Conservation (phyloP, 2,329 filamentous ascomycete species). For the Fusarium circinatum region DNA sequence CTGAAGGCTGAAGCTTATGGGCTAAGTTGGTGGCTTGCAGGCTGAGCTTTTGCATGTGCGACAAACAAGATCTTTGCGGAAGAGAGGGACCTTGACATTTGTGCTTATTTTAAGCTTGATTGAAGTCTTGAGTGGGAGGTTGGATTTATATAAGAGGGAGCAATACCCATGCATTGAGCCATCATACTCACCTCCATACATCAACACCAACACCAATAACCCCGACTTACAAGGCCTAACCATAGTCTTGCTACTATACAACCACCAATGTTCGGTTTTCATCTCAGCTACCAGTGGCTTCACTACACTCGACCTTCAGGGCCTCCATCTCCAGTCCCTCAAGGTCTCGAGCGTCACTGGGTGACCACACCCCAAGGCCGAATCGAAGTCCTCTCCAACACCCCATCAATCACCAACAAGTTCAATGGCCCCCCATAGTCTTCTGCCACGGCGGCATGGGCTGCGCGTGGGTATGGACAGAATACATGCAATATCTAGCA, state of each 20-base stretch:
- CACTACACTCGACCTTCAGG: constrained; percentile 39
- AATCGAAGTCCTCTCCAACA: constrained; percentile 61
- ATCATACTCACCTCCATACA: background rate
- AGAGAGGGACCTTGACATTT: background rate
- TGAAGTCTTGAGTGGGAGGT: background rate
- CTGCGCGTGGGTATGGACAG: constrained; percentile 61
- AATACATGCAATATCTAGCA: constrained; percentile 62
- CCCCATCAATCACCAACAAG: constrained; percentile 38
- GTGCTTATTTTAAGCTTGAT: background rate
- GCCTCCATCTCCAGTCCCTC: constrained; percentile 43
- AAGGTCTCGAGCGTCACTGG: constrained; percentile 55
- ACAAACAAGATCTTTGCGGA: constrained; percentile 1
- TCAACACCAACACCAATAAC: background rate
- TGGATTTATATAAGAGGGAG: constrained; percentile 13
- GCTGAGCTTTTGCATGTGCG: constrained; percentile 14
- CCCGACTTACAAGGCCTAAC: background rate
- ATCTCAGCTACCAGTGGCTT: constrained; percentile 44
- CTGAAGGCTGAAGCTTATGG: constrained; percentile 21
- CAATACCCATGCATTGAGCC: background rate
- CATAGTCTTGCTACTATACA: background rate
- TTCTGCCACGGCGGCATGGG: constrained; percentile 67
- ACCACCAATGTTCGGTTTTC: constrained; percentile 39
- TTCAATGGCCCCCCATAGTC: constrained; percentile 53
- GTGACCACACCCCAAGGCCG: constrained; percentile 56
- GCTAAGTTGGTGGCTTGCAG: constrained; percentile 21